A percentile compares a stretch with the other conserved stretches of the same genome.
Conservation (phyloP, 1,284 basidiomycete species). For the Boletus austroedulis region DNA sequence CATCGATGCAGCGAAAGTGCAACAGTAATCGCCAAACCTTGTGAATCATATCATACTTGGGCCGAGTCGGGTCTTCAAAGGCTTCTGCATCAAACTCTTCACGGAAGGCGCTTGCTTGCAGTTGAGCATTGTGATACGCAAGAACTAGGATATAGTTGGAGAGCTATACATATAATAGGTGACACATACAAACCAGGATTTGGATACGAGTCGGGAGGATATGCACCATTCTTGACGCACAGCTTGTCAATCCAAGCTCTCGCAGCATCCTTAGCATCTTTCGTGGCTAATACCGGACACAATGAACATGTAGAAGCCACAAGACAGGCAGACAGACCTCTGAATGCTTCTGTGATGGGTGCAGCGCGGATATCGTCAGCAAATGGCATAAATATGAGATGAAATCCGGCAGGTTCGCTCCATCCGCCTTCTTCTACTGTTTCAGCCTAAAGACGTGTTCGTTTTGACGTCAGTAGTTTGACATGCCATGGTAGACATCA, state of each 20-base stretch:
- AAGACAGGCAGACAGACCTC: slow-evolving; percentile 42
- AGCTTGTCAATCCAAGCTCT: slow-evolving; percentile 77
- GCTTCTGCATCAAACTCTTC: slow-evolving; percentile 76
- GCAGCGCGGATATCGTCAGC: slow-evolving; percentile 89
- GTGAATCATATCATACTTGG: slow-evolving; percentile 77
- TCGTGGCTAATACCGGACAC: slow-evolving; percentile 50
- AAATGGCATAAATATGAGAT: slow-evolving; percentile 88
- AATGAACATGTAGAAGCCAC: not conserved
- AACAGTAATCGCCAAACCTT: slow-evolving; percentile 48
- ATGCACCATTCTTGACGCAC: slow-evolving; percentile 73
- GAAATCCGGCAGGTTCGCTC: slow-evolving; percentile 86
- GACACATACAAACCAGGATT: slow-evolving; percentile 72
- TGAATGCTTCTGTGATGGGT: slow-evolving; percentile 55
- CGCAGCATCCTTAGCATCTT: slow-evolving; percentile 68
- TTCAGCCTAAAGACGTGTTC: slow-evolving; percentile 56
- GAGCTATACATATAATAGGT: not conserved
- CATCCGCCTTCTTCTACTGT: slow-evolving; percentile 70
- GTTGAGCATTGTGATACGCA: slow-evolving; percentile 84
- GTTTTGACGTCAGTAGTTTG: not conserved
- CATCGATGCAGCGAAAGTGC: not conserved
- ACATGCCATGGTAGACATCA: slow-evolving; percentile 1
- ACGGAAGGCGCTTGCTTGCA: slow-evolving; percentile 89
- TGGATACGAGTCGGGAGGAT: slow-evolving; percentile 86
- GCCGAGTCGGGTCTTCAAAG: slow-evolving; percentile 79
- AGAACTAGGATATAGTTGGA: slow-evolving; percentile 47